Evolutionary conservation across 148 eudicot genomes (phyloP), one percentile per base, ranked within the genome.

Genomic region (Camellia japonica): DNA sequence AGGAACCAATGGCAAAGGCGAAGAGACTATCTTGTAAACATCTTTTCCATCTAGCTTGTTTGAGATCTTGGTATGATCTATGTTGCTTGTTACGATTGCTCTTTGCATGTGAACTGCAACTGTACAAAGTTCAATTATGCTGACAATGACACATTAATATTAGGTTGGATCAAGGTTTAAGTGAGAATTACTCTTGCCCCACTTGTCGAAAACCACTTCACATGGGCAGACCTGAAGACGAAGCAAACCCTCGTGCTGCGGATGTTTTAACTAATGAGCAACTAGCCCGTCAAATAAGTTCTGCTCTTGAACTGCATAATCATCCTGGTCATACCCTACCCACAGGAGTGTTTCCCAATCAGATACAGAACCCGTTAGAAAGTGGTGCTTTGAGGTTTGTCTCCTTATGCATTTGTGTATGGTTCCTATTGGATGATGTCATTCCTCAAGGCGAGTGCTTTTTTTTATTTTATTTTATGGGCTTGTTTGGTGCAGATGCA

Each of bases 1-100:
- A 96, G 99, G 99, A 96, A 92, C 99, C 99, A 71, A 96, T 96
- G 99, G 97, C 98, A 44, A 96, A 93, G 87, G 99, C 99, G 47
- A 96, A 96, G 91, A 96, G 79, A 90, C 91, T 96, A 62, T 84
- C 98, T 64, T 96, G 99, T 81, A 93, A 93, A 78, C 99, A 96
- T 83, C 93, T 96, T 67, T 96, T 93, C 81, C 99, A 96, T 89
- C 95, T 96, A 52, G 89, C 94, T 51, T 96, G 99, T 84, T 89
- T 96, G 92, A 89, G 99, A 85, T 96, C 99, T 78, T 93, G 99
- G 99, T 92, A 89, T 71, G 88, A 62, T 73, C 49, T 71, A 7
- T 20, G 4, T 79, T 80, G 7, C 55, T 60, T 46, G 44, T 59
- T 63, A 42, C 63, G 1, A 8, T 46, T 76, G 43, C 20, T 80